Percentiles rank a stretch among this genome's conserved stretches.
Conservation (phyloP, 1,284 basidiomycete genomes). For the Moesziomyces sp. region DNA sequence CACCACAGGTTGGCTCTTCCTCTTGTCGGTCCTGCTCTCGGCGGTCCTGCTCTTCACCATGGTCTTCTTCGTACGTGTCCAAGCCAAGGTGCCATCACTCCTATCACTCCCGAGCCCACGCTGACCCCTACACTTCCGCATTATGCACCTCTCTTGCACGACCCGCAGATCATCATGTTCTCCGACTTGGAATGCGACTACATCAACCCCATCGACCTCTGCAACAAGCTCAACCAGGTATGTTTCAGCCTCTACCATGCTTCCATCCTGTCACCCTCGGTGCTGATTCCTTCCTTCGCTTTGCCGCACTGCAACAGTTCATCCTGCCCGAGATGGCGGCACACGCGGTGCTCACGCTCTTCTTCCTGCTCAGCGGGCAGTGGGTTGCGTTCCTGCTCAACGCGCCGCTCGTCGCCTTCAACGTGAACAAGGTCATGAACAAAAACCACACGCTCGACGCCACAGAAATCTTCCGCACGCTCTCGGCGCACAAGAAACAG, state of each 20-base stretch:
- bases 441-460: conserved; percentile 99
- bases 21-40: conserved; percentile 64
- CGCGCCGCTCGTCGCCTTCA: conserved; percentile 86
- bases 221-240: conserved; percentile 99
- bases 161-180: conserved; percentile 95
- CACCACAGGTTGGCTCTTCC: conserved; percentile 63
- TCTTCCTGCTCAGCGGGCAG: conserved; percentile 80
- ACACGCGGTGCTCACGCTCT: conserved; percentile 81
- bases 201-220: conserved; percentile 99
- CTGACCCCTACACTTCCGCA: background rate
- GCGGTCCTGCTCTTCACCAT: conserved; percentile 67
- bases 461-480: conserved; percentile 97
- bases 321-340: conserved; percentile 95
- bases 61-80: conserved; percentile 65
- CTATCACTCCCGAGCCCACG: background rate
- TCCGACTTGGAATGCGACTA: conserved; percentile 74
- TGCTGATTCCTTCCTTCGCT: background rate
- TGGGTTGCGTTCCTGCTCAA: conserved; percentile 94
- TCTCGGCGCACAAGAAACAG: conserved; percentile 91
- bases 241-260: conserved; percentile 26
- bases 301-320: conserved; percentile 74
- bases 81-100: background rate
- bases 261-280: too few species aligned
- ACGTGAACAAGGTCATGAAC: conserved; percentile 95
- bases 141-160: background rate